Evolutionary conservation across 2,329 filamentous ascomycete genomes (phyloP).

Genomic region (Endoconidiophora laricicola): DNA sequence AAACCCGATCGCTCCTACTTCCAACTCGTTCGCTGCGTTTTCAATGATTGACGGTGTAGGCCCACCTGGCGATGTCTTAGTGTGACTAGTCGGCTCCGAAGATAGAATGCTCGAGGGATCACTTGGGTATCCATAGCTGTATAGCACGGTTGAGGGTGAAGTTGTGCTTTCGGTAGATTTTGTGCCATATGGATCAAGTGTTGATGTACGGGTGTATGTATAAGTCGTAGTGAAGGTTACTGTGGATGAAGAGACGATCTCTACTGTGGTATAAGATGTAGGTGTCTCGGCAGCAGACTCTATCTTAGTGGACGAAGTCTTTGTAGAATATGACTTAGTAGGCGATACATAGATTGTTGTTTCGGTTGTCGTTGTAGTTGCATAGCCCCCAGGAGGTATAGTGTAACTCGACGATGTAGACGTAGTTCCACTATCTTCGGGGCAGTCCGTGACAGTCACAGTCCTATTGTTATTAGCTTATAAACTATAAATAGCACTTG

Average conservation of each 20-base stretch:
- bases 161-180: too few species aligned
- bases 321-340: too few species aligned
- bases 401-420: neutral
- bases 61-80: neutral
- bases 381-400: neutral
- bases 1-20: neutral
- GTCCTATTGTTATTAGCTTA: neutral
- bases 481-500: neutral
- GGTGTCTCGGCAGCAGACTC: neutral
- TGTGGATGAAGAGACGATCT: slow-evolving; percentile 1
- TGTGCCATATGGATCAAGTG: too few species aligned
- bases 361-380: too few species aligned
- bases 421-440: neutral
- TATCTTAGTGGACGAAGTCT: neutral
- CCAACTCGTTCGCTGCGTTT: neutral
- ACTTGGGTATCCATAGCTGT: neutral
- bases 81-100: neutral
- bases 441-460: slow-evolving; percentile 5
- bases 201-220: neutral
- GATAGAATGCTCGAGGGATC: neutral
- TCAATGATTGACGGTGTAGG: slow-evolving; percentile 1
- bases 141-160: too few species aligned
- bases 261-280: neutral
- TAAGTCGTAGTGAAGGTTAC: neutral
- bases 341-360: too few species aligned